Base-by-base conservation (phyloP, 176 grass and related monocot genomes). In the Oryza punctata region DNA sequence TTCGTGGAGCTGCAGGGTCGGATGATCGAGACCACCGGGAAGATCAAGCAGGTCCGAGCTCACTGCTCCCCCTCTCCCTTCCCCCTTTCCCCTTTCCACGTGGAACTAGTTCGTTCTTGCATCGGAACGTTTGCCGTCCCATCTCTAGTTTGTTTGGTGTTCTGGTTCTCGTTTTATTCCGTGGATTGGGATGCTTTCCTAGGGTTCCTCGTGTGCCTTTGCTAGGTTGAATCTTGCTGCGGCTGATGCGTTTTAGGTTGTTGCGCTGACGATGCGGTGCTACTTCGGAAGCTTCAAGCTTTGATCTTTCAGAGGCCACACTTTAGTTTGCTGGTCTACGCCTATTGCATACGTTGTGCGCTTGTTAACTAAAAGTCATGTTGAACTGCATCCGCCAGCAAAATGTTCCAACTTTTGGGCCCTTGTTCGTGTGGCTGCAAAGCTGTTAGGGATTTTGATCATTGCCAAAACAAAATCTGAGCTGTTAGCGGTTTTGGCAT, bases 1-100 rank as follows among this genome's bases (percentile, higher is more conserved):
- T 97, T 97, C 86, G 7, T 94, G 70, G 95, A 97, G 88, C 84
- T 97, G 57, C 95, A 97, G 89, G 72, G 78, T 32, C 84, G 88
- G 47, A 69, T 97, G 84, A 66, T 94, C 63, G 95, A 97, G 73
- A 82, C 78, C 9, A 93, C 92, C 29, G 90, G 83, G 15, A 97
- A 97, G 75, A 81, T 94, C 50, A 97, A 97, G 83, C 95, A 97
- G 88, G 95, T 94, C 49, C 21, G 16, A 33, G 14, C 40, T 73
- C 38, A 12, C 27, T 7, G 29, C 40, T 4, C 13, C 8, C 7
- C 21, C 66, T 49, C 63, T n/a, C 29, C 30, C 30, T 4, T 4
- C 32, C 15, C 66, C 65, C 63, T n/a, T 33, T 57, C 4, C 13
- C 52, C 50, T 61, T 1, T 16, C 70, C 12, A 0, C 33, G 33